Percentiles rank a stretch among this genome's conserved stretches.
Evolutionary conservation across 495 filamentous ascomycete genomes (phyloP).

Genomic region (Tuber magnatum): DNA sequence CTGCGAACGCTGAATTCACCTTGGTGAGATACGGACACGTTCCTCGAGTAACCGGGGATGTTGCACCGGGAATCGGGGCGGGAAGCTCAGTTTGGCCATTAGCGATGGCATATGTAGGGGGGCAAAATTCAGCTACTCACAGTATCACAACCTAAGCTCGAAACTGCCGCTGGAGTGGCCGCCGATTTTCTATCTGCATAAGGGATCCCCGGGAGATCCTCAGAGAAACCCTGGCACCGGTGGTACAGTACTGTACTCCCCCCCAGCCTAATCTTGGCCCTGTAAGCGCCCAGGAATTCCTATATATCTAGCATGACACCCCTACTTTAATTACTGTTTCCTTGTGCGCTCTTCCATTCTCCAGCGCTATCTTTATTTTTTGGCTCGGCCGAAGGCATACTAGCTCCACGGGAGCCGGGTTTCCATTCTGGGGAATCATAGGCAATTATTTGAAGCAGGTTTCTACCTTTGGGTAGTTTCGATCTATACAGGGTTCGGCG

Average conservation of each 20-base stretch:
- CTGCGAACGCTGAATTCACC: constrained; percentile 50
- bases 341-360: constrained; percentile 13
- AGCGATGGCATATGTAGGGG: not conserved
- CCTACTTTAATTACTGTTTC: constrained; percentile 34
- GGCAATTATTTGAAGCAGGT: constrained; percentile 16
- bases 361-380: not conserved
- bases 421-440: constrained; percentile 18
- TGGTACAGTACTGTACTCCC: not conserved
- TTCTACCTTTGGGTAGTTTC: constrained; percentile 9
- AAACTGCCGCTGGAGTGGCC: constrained; percentile 12
- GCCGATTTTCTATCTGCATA: constrained; percentile 9
- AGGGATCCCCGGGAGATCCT: constrained; percentile 18
- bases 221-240: constrained; percentile 6
- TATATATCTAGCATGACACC: constrained; percentile 48
- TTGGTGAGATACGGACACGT: constrained; percentile 55
- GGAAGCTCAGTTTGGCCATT: constrained; percentile 49
- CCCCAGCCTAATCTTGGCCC: constrained; percentile 37
- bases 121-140: not conserved
- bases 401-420: constrained; percentile 22
- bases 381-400: not conserved
- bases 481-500: constrained; percentile 18
- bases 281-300: constrained; percentile 16
- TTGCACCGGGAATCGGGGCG: constrained; percentile 46
- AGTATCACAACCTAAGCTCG: constrained; percentile 10
- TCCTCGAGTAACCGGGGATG: constrained; percentile 56